Base-by-base conservation (phyloP, 345 rosid genomes). In the Brassica cretica region DNA sequence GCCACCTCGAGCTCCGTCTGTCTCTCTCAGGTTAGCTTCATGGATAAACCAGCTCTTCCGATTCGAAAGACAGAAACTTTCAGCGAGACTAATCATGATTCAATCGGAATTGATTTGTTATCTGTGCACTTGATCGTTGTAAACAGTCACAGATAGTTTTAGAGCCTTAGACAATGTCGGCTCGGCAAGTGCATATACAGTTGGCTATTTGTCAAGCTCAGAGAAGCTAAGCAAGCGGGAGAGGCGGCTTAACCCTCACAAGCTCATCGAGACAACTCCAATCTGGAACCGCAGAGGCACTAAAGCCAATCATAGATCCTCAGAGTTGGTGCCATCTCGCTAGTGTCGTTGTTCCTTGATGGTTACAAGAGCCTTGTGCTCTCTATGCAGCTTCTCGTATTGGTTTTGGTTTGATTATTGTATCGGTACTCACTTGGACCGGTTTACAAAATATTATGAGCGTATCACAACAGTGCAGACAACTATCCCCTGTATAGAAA, bases 251-350 rank as follows among this genome's bases (percentile, higher is more conserved):
- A 90, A 85, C 3, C 99, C 99, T 0, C 96, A 89, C 72, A 76
- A 85, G 76, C 89, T 95, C 77, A 93, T 95, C 0, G 96, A 93
- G 87, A 85, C 93, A 7, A 91, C 91, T 56, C 90, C 99, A 19
- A 68, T 90, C 67, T 95, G 98, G 97, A 85, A 89, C 81, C 90
- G 94, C 46, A 93, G 83, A 77, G 86, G 82, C 81, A 89, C 62
- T 15, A 80, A 74, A 74, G 66, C 16, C 10, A 68, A 3, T 55
- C 9, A 55, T 61, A 64, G 39, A 2, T 73, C 82, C 18, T 49
- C 82, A 24, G 74, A 66, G 70, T 51, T 74, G 70, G 78, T 79
- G 41, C 66, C 71, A 16, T 74, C 78, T 78, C 29, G 35, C 44
- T 72, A 72, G 55, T 58, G 63, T 59, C 53, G 5, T 58, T 71